These are phyloP conservation scores for Ganoderma boninense DNA, from an alignment of 1,284 basidiomycete genomes.

Conservation along the genomic window DNA sequence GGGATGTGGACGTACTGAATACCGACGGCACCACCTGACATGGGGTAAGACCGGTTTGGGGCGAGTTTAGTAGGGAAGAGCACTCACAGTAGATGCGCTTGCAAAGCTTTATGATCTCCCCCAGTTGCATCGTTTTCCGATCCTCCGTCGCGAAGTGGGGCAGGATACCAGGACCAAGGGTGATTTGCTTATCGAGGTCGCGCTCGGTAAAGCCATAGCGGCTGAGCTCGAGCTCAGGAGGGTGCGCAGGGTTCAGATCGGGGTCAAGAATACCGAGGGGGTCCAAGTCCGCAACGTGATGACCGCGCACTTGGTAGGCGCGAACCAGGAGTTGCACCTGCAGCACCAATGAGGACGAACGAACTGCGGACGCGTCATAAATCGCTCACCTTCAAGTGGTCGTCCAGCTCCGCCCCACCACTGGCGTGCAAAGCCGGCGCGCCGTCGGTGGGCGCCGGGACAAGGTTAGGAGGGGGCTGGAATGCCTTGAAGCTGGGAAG, in stretches of 20 bases:
- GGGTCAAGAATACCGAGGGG: constrained; percentile 93
- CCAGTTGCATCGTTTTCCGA: constrained; percentile 85
- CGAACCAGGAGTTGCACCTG: constrained; percentile 96
- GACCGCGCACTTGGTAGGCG: constrained; percentile 98
- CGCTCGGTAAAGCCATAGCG: constrained; percentile 95
- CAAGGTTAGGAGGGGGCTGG: constrained; percentile 79
- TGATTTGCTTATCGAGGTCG: constrained; percentile 95
- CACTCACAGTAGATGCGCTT: constrained; percentile 93
- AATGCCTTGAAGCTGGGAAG: constrained; percentile 87
- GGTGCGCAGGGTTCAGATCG: constrained; percentile 80
- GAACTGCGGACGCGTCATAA: constrained; percentile 12
- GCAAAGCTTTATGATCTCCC: constrained; percentile 93
- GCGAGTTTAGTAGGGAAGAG: not conserved
- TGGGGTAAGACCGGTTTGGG: constrained; percentile 3
- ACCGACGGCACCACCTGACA: constrained; percentile 88
- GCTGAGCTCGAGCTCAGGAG: constrained; percentile 90
- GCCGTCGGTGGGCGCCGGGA: constrained; percentile 78
- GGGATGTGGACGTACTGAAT: constrained; percentile 99
- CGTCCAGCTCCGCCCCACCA: constrained; percentile 83
- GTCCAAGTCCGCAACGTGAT: constrained; percentile 95
- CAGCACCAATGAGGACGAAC: constrained; percentile 13
- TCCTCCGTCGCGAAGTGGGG: constrained; percentile 93
- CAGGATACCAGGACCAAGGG: constrained; percentile 94
- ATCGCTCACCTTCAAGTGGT: constrained; percentile 88
- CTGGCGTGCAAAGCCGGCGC: constrained; percentile 83